Evolutionary conservation across 768 basidiomycete species (phyloP).

Genomic region (Leccinum olivaceopallidum): DNA sequence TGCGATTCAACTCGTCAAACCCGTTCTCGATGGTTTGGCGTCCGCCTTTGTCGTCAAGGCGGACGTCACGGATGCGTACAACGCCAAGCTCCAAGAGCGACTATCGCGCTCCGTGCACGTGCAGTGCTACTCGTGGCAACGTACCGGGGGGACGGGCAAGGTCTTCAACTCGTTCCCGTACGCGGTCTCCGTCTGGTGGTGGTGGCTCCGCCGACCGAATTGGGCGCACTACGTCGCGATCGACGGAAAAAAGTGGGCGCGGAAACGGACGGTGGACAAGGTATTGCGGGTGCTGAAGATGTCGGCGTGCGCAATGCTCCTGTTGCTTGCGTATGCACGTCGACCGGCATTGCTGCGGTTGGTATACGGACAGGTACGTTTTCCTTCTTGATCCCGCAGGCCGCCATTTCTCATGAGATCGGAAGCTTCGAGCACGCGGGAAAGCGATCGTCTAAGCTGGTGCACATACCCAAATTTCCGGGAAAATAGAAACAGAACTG

Average conservation of each 20-base stretch:
- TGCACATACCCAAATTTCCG: background rate
- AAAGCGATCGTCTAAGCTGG: background rate
- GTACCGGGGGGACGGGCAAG: constrained; percentile 37
- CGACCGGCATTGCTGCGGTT: constrained; percentile 8
- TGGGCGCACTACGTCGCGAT: constrained; percentile 38
- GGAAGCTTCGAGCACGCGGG: constrained; percentile 1
- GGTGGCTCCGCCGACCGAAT: constrained; percentile 34
- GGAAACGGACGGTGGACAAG: constrained; percentile 6
- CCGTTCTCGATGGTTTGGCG: constrained; percentile 25
- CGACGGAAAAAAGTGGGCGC: constrained; percentile 41
- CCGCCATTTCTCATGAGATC: background rate
- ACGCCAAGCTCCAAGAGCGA: constrained; percentile 21
- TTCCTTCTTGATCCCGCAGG: background rate
- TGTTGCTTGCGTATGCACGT: constrained; percentile 11
- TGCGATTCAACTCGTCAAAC: constrained; percentile 30
- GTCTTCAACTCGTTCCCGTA: constrained; percentile 43
- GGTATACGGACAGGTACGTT: constrained; percentile 7
- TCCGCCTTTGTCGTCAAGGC: constrained; percentile 25
- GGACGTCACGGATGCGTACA: constrained; percentile 30
- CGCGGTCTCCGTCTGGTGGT: constrained; percentile 33
- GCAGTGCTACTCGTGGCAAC: constrained; percentile 44
- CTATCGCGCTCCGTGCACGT: constrained; percentile 24
- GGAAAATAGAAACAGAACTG: background rate
- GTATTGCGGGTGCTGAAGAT: constrained; percentile 5
- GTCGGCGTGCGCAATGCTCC: background rate